Percentiles rank a stretch among this genome's conserved stretches.
phyloP scores from a whole-genome alignment of 106 monocot species.

The Agapanthus africanus region DNA sequence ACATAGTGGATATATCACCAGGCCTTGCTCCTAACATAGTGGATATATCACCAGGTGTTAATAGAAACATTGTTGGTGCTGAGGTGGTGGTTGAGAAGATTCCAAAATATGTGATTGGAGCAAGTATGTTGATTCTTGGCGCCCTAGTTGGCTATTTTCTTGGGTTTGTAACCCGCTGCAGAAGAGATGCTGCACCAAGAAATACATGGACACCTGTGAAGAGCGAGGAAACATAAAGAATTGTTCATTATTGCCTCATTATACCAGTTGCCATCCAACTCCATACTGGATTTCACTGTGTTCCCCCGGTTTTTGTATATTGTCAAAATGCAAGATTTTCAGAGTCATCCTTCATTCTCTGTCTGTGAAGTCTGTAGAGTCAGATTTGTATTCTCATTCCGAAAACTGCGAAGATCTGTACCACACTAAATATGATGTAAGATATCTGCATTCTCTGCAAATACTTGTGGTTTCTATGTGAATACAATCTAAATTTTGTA shows the following conservation, averaged over 20 bases:
- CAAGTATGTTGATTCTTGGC: conserved; percentile 40
- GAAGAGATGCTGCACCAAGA: conserved; percentile 26
- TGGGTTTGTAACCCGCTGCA: conserved; percentile 48
- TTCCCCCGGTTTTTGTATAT: not conserved
- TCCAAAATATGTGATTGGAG: conserved; percentile 31
- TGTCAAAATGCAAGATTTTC: not conserved
- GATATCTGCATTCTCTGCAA: no score
- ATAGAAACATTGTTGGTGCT: not conserved
- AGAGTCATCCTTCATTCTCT: not conserved
- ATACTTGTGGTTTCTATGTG: no score
- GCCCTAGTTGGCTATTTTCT: conserved; percentile 53
- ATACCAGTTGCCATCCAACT: not conserved
- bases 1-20: not conserved
- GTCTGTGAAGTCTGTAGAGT: not conserved
- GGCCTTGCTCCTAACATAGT: not conserved
- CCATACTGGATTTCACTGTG: not conserved
- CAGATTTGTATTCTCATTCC: not conserved
- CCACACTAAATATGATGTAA: no score
- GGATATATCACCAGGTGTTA: not conserved
- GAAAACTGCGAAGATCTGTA: no score
- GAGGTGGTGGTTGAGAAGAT: not conserved
- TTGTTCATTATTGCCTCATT: not conserved
- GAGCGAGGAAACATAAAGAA: conserved; percentile 46
- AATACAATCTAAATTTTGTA: no score
- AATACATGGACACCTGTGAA: conserved; percentile 64